Base-by-base conservation (phyloP, 2,329 filamentous ascomycete genomes). In the Cordyceps javanica region DNA sequence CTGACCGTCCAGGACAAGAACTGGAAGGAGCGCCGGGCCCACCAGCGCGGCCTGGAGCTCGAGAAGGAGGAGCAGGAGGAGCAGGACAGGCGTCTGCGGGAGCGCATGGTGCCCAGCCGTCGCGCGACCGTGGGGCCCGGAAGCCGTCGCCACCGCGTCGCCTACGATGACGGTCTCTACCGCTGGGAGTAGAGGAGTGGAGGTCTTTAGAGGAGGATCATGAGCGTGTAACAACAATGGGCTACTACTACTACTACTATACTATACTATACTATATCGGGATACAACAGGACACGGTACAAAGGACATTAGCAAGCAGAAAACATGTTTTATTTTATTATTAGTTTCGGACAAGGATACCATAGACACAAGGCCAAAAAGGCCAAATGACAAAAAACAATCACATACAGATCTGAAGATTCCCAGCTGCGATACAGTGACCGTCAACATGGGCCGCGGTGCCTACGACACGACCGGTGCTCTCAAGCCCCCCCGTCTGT, bases 51-150 rank as follows among this genome's bases (percentile, higher is more conserved):
- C 26, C 63, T 62, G 21, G 63, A 66, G 25, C 63, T 64, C 53
- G 68, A 70, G 45, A 62, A 62, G 53, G 65, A 67, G 45, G 70
- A 74, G 52, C 69, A 72, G 19, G 74, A 75, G 59, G 74, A 70
- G 2, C 71, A 73, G 66, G 67, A 64, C 13, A 67, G 68, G 49
- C 71, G 75, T 36, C 67, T 77, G 2, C 69, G 62, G 58, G 73
- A 77, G 64, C 70, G 75, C 21, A 72, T 75, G 68, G 68, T 70
- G 61, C 73, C 72, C 3, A 66, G 64, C 41, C 70, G 73, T 19
- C 67, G 71, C 1, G 68, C 72, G 3, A 71, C 71, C 2, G 68
- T 75, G 11, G 70, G 70, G 19, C 65, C 72, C 26, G 69, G 69
- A 52, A 69, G 68, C 60, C 66, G 71, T 25, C 68, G 74, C 30